Base-by-base conservation (phyloP, 1,284 basidiomycete species). In the Hypsizygus ulmarius region DNA sequence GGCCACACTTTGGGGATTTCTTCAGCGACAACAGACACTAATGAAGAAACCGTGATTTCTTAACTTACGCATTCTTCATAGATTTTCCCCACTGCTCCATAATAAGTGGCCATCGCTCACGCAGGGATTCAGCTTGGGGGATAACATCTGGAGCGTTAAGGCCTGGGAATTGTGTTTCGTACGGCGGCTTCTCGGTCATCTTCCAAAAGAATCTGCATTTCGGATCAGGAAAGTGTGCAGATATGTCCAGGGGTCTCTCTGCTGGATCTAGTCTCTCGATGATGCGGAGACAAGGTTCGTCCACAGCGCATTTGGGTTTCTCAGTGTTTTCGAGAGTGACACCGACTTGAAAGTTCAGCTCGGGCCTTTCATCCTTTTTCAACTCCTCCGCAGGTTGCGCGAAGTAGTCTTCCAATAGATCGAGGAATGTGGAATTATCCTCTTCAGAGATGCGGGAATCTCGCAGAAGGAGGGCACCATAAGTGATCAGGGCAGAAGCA, bases 131-230 rank as follows among this genome's bases (percentile, higher is more conserved):
- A 7, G 72, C 76, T 47, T 78, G 68, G 0, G 93, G 92, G 1
- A 90, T 74, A 19, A 95, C 85, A 62, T 95, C 95, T 1, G 82
- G 74, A 18, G 88, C 84, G 59, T 90, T 90, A 45, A 91, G 66
- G 3, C 68, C 74, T 0, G 90, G 87, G 62, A 84, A 94, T 38
- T 76, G 72, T 0, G 90, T 91, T 58, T 85, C 72, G 58, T 91
- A 89, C 0, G 90, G 88, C 0, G 90, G 88, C 8, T 69, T 69
- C 44, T 81, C 75, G 51, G 80, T 77, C 91, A 94, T 93, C 59
- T 80, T 87, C 80, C 90, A 93, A 68, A 95, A 95, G 75, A 94
- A 94, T 56, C 93, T 79, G 63, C 90, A 94, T 67, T 96, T 96
- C 0, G 93, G 93, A 64, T 96, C 93, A 0, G 91, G 90, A 8